Evolutionary conservation across 148 eudicot genomes (phyloP).

Genomic region (Beta vulgaris): DNA sequence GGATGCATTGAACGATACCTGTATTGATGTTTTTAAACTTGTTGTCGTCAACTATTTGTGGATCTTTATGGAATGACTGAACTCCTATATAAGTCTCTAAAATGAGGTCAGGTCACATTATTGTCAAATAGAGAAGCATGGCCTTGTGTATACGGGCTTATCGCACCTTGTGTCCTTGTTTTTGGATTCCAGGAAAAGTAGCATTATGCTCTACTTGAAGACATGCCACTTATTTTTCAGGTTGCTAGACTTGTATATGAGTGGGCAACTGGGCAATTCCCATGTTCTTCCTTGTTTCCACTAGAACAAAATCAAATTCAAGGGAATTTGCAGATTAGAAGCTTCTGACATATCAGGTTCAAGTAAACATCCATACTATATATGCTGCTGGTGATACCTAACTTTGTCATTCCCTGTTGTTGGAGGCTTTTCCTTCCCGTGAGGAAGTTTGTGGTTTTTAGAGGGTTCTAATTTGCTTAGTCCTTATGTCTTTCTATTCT

Average conservation of each 20-base stretch:
- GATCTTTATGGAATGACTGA: neutral
- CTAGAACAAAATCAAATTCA: neutral
- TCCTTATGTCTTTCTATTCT: neutral
- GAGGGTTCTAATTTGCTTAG: neutral
- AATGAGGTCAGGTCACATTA: neutral
- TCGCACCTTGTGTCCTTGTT: neutral
- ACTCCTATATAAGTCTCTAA: neutral
- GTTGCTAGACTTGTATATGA: too few species aligned
- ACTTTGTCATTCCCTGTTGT: neutral
- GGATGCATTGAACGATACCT: neutral
- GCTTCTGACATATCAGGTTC: neutral
- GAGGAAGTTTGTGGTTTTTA: neutral
- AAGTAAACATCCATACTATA: neutral
- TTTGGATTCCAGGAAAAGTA: too few species aligned
- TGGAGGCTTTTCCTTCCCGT: neutral
- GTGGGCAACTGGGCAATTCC: too few species aligned
- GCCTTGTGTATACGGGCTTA: neutral
- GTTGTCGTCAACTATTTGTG: neutral
- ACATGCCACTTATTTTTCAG: too few species aligned
- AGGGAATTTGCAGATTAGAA: neutral
- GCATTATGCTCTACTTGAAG: too few species aligned
- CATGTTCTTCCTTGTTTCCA: too few species aligned
- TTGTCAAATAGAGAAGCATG: neutral
- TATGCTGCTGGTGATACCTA: neutral
- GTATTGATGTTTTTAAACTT: neutral